Evolutionary conservation across 441 rosid species (phyloP).

Genomic region (Brassica balearica): DNA sequence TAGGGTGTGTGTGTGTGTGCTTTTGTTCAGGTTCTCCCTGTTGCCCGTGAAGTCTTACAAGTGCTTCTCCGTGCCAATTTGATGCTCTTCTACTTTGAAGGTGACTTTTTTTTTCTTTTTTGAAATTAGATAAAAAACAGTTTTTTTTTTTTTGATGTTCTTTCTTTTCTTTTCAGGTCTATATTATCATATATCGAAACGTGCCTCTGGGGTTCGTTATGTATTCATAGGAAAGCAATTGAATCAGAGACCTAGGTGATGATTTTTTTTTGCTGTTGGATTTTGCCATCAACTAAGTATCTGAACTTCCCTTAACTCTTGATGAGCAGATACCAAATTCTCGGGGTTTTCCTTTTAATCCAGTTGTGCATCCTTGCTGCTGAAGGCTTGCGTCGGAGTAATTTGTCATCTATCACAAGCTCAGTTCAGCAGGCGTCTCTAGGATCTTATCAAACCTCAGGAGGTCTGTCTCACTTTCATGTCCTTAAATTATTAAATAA

Average conservation of each 20-base stretch:
- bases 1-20: constrained; percentile 13
- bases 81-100: constrained; percentile 99
- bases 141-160: not conserved
- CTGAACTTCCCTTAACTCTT: constrained; percentile 37
- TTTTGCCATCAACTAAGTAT: constrained; percentile 18
- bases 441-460: constrained; percentile 58
- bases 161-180: constrained; percentile 57
- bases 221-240: constrained; percentile 89
- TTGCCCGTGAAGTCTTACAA: constrained; percentile 81
- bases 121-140: not conserved
- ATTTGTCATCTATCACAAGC: constrained; percentile 81
- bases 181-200: constrained; percentile 91
- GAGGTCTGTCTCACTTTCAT: constrained; percentile 55
- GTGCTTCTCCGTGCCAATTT: constrained; percentile 82
- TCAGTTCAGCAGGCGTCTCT: constrained; percentile 75
- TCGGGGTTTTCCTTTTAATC: constrained; percentile 88
- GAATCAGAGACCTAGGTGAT: constrained; percentile 91
- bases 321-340: constrained; percentile 80
- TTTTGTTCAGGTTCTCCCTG: constrained; percentile 65
- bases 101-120: constrained; percentile 41
- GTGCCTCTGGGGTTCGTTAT: constrained; percentile 83
- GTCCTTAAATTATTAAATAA: not conserved
- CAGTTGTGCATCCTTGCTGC: constrained; percentile 93
- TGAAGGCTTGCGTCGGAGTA: constrained; percentile 82
- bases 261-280: constrained; percentile 7